These are phyloP conservation scores for Salvia splendens DNA, from an alignment of 257 asterid genomes.

Conservation along the genomic window DNA sequence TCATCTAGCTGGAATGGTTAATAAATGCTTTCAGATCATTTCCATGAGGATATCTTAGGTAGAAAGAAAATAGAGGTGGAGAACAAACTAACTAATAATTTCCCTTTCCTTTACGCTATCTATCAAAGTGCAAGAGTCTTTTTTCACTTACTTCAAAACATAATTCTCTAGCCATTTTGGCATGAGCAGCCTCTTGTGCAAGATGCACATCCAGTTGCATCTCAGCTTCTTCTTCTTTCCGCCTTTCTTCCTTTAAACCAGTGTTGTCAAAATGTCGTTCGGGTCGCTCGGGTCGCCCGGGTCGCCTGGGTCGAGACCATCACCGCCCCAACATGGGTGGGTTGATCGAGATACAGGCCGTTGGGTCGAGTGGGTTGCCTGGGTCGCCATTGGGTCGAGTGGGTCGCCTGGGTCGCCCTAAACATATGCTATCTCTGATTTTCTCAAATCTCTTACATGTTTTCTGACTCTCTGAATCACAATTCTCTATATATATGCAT, in stretches of 20 bases:
- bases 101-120: not conserved
- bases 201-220: conserved; percentile 60
- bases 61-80: not conserved
- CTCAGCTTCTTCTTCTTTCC: conserved; percentile 79
- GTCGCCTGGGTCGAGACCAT: too few relatives aligned
- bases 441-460: too few relatives aligned
- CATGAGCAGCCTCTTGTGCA: conserved; percentile 76
- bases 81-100: not conserved
- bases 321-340: too few relatives aligned
- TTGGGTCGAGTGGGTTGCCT: too few relatives aligned
- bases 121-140: conserved; percentile 5
- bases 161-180: conserved; percentile 69
- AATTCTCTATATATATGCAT: too few relatives aligned
- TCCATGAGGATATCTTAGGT: not conserved
- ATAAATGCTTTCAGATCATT: conserved; percentile 31
- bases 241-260: conserved; percentile 63
- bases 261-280: too few relatives aligned
- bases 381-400: too few relatives aligned
- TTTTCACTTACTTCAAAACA: conserved; percentile 51
- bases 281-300: too few relatives aligned
- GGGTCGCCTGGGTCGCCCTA: too few relatives aligned
- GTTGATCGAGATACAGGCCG: too few relatives aligned
- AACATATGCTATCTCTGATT: too few relatives aligned
- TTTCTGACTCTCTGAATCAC: too few relatives aligned
- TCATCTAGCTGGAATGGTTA: conserved; percentile 57